Evolutionary conservation across 805 yeast genomes (phyloP), one percentile per base, ranked within the genome.

Genomic region (Blastobotrys muscicola): DNA sequence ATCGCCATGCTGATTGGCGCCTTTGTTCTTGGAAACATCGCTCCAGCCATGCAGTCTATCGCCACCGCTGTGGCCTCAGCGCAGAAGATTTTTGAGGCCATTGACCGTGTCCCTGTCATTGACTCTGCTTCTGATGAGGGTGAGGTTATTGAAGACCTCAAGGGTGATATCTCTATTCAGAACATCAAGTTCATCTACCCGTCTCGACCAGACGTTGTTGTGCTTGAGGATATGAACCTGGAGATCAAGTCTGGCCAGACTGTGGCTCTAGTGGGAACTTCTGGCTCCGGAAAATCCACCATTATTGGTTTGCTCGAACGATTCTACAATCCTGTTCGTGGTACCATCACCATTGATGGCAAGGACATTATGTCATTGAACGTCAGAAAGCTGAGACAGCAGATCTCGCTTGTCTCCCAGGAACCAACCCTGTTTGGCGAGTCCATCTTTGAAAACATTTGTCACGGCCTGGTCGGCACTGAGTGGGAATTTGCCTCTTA

Each of bases 281-380:
- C 94, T 2, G 98, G 98, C 2, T 80, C 90, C 52, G 98, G 98
- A 31, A 90, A 90, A 65, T 86, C 96, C 0, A 90, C 98, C 0
- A 76, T 90, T 35, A 68, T 90, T 50, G 78, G 89, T 56, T 65
- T 90, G 29, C 80, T 86, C 1, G 94, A 87, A 66, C 70, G 97
- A 50, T 90, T 90, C 59, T 90, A 89, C 63, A 92, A 86, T 55
- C 83, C 86, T 1, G 66, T 69, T 20, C 65, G 71, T 5, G 97
- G 97, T 15, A 64, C 80, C 38, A 80, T 90, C 45, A 63, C 80
- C 16, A 73, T 90, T 37, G 95, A 92, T 61, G 95, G 95, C 8
- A 81, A 78, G 48, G 94, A 89, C 55, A 76, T 92, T 35, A 65
- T 76, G 41, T 74, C 76, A 39, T 76, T 86, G 36, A 82, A 85